A percentile compares a stretch with the other conserved stretches of the same genome.
phyloP scores from a whole-genome alignment of 2,329 filamentous ascomycete genomes.

The Ascochyta fabae region DNA sequence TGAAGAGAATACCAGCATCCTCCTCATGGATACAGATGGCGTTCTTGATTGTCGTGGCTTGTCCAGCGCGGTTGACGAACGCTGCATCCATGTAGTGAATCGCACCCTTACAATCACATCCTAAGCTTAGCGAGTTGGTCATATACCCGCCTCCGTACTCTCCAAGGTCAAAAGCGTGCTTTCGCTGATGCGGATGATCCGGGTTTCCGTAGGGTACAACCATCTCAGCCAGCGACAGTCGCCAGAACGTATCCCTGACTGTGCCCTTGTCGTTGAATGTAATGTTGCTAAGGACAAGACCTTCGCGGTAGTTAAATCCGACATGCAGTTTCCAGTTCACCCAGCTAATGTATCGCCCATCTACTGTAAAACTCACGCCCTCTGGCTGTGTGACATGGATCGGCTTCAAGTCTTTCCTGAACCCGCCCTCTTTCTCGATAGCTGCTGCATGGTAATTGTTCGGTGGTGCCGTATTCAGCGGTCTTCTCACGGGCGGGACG shows the following conservation, averaged over 20 bases:
- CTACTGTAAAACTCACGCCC: constrained; percentile 83
- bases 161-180: constrained; percentile 81
- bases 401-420: constrained; percentile 79
- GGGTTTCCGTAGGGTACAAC: constrained; percentile 88
- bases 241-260: constrained; percentile 82
- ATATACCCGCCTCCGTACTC: constrained; percentile 85
- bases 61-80: constrained; percentile 79
- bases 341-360: constrained; percentile 79
- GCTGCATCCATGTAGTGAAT: constrained; percentile 92
- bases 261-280: constrained; percentile 83
- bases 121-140: constrained; percentile 77
- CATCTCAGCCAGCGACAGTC: constrained; percentile 90
- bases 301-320: constrained; percentile 94
- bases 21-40: constrained; percentile 96
- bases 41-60: constrained; percentile 84
- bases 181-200: constrained; percentile 79
- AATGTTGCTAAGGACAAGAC: constrained; percentile 88
- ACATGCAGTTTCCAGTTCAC: constrained; percentile 94
- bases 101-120: constrained; percentile 86
- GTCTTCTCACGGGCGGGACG: constrained; percentile 77
- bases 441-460: constrained; percentile 81
- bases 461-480: constrained; percentile 72
- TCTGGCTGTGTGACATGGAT: constrained; percentile 88
- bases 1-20: constrained; percentile 89
- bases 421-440: constrained; percentile 76